phyloP scores from a whole-genome alignment of 768 basidiomycete genomes.

The Pleurotus tuoliensis region DNA sequence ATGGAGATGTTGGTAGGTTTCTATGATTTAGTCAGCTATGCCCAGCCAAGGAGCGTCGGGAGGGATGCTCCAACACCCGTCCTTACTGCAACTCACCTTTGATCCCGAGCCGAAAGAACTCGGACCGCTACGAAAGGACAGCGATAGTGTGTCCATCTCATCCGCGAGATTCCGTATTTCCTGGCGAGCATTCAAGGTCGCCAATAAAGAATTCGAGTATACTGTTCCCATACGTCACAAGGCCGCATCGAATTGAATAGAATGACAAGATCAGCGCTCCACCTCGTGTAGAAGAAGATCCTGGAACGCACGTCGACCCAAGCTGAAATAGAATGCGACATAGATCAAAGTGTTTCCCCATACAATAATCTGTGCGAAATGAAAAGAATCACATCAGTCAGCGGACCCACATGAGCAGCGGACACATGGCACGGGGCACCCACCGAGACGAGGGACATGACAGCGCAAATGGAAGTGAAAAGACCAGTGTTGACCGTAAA shows the following conservation, averaged over 20 bases:
- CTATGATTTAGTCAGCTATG: neutral
- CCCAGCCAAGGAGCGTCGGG: neutral
- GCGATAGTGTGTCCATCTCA: slow-evolving; percentile 41
- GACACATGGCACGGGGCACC: neutral
- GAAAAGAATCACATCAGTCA: neutral
- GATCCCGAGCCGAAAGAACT: slow-evolving; percentile 5
- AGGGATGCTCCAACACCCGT: neutral
- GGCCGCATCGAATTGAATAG: neutral
- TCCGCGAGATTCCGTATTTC: slow-evolving; percentile 40
- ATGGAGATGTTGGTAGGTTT: slow-evolving; percentile 55
- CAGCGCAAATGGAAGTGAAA: slow-evolving; percentile 5
- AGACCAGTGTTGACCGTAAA: slow-evolving; percentile 12
- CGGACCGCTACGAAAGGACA: slow-evolving; percentile 33
- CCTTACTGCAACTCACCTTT: slow-evolving; percentile 4
- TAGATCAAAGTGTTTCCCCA: slow-evolving; percentile 24
- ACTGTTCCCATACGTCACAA: slow-evolving; percentile 20
- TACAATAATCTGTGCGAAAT: slow-evolving; percentile 17
- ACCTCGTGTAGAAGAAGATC: neutral
- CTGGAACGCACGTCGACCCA: slow-evolving; percentile 9
- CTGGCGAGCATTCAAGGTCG: slow-evolving; percentile 30
- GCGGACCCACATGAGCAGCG: neutral
- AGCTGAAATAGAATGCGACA: slow-evolving; percentile 14
- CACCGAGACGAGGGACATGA: neutral
- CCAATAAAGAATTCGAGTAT: slow-evolving; percentile 28
- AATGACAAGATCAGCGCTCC: neutral